Evolutionary conservation across 768 basidiomycete genomes (phyloP).

Genomic region (Pholiota microspora): DNA sequence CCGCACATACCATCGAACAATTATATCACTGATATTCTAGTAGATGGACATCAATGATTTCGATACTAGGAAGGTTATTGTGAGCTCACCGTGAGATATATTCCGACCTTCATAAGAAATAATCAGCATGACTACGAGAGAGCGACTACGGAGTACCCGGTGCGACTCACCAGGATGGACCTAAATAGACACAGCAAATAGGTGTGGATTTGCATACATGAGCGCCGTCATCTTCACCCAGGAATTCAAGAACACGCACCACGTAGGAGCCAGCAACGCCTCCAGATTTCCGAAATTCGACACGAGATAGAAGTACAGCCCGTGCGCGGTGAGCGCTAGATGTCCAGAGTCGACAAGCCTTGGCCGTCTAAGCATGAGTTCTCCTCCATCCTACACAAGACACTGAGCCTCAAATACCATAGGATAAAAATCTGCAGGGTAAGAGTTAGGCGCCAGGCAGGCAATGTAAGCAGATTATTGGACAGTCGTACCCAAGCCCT

Average conservation of each 20-base stretch:
- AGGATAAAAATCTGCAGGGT: conserved; percentile 15
- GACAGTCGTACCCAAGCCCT: conserved; percentile 14
- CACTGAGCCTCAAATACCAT: conserved; percentile 8
- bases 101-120: conserved; percentile 9
- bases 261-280: conserved; percentile 15
- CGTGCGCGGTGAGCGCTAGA: conserved; percentile 18
- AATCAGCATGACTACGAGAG: neutral
- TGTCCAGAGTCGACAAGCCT: conserved; percentile 20
- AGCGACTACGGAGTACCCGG: neutral
- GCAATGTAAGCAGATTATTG: neutral
- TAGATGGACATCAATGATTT: too few relatives aligned
- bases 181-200: conserved; percentile 2
- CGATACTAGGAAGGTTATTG: neutral
- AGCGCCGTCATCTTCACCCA: neutral
- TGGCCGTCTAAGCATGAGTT: neutral
- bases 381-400: neutral
- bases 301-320: conserved; percentile 20
- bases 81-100: conserved; percentile 21
- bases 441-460: neutral
- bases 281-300: conserved; percentile 16
- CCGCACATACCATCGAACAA: conserved; percentile 20
- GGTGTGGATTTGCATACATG: neutral
- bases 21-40: conserved; percentile 22
- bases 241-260: conserved; percentile 7
- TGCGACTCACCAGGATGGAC: conserved; percentile 18